Base-by-base conservation (phyloP, 225 moss, liverwort and hornwort species). In the Polytrichum commune region DNA sequence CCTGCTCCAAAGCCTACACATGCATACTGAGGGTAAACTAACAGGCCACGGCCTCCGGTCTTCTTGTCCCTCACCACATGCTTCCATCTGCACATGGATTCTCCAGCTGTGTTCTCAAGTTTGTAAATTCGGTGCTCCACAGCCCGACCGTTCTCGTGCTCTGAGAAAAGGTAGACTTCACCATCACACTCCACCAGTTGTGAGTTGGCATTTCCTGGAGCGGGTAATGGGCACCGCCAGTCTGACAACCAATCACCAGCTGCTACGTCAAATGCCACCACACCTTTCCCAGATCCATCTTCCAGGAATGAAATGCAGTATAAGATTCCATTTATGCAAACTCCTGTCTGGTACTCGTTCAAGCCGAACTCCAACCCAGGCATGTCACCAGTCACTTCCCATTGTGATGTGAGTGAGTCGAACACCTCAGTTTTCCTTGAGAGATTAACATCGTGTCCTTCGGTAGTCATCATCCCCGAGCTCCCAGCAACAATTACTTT, bases 221-320 rank as follows among this genome's bases (percentile, higher is more conserved):
- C 54, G 0, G 79, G 79, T 7, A 80, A 27, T 2, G 60, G 32
- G 0, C 19, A 29, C 2, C 22, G 62, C 25, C 7, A n/a, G 6
- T 63, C 55, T 4, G 22, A 5, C 5, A 25, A 25, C 79, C 79
- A 80, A 8, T 19, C 46, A 27, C 66, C 79, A 9, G 55, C 18
- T 2, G 16, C 19, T 4, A 80, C 55, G 53, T 65, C 67, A 35
- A 67, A 80, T 5, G 75, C 71, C 25, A 71, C 1, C 0, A 80
- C 16, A 5, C 79, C 79, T 63, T 72, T 80, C 8, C 75, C 75
- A 0, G 29, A 53, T 25, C 63, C 66, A 30, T 22, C 54, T 3
- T 67, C 75, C 18, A 80, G 62, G 27, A 75, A 75, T 2, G 71
- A 71, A 66, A 80, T 53, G 29, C 79, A 80, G 67, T 80, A 72